These are phyloP conservation scores for Clitopilus passeckerianus DNA, from an alignment of 768 basidiomycete species.

Conservation along the genomic window DNA sequence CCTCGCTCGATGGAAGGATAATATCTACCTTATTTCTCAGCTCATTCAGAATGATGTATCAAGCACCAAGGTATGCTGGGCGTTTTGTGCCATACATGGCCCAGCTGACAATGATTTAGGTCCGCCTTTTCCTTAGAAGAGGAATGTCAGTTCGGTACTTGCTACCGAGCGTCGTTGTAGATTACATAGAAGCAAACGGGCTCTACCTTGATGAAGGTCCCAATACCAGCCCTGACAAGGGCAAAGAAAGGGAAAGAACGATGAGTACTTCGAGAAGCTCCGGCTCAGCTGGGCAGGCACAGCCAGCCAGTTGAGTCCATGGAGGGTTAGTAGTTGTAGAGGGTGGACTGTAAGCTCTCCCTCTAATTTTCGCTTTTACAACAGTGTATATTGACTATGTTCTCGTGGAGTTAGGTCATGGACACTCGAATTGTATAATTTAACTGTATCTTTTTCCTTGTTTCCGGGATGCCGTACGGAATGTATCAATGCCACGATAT, in stretches of 20 bases:
- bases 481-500: background rate
- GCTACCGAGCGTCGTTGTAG: conserved; percentile 84
- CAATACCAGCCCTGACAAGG: conserved; percentile 21
- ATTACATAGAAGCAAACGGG: conserved; percentile 87
- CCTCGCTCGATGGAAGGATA: conserved; percentile 72
- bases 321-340: background rate
- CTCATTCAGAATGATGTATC: conserved; percentile 97
- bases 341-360: background rate
- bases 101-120: conserved; percentile 19
- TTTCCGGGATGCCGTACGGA: background rate
- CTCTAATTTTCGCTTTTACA: background rate
- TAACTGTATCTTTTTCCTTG: background rate
- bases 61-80: conserved; percentile 70
- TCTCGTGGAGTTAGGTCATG: background rate
- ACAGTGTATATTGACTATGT: background rate
- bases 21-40: conserved; percentile 89
- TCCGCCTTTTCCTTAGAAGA: conserved; percentile 71
- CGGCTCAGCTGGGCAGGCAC: conserved; percentile 12
- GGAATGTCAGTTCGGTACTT: conserved; percentile 87
- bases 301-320: conserved; percentile 13
- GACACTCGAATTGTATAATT: background rate
- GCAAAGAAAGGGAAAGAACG: conserved; percentile 28
- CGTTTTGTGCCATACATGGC: background rate
- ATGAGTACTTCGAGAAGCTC: conserved; percentile 24
- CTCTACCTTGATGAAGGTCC: conserved; percentile 64